These are phyloP conservation scores for Ogataea allantospora DNA, from an alignment of 805 yeast genomes.

Conservation along the genomic window DNA sequence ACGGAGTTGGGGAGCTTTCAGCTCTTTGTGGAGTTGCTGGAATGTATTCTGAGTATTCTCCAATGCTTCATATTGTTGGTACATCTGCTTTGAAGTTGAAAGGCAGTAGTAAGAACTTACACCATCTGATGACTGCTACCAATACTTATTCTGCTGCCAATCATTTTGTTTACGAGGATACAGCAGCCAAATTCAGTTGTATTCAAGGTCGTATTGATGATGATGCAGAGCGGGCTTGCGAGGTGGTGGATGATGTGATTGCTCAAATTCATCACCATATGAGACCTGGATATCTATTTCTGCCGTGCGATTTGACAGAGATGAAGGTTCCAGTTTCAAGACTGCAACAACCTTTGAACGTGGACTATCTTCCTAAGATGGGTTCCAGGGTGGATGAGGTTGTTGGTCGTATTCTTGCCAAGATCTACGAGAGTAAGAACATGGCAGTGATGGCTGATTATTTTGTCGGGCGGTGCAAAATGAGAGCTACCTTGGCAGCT, in stretches of 20 bases:
- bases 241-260: constrained; percentile 71
- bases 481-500: constrained; percentile 28
- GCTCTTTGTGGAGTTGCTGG: constrained; percentile 51
- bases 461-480: constrained; percentile 40
- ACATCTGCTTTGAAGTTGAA: constrained; percentile 31
- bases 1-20: constrained; percentile 51
- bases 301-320: constrained; percentile 70
- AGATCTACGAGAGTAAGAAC: constrained; percentile 36
- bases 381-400: constrained; percentile 21
- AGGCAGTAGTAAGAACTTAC: constrained; percentile 35
- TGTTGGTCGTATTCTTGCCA: constrained; percentile 33
- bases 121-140: constrained; percentile 58
- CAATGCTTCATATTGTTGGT: constrained; percentile 52
- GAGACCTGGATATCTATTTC: constrained; percentile 80
- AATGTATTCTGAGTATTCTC: constrained; percentile 46
- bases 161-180: constrained; percentile 62
- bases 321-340: constrained; percentile 43
- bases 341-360: constrained; percentile 32
- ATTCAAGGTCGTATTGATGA: constrained; percentile 47
- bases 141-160: constrained; percentile 56
- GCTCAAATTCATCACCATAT: constrained; percentile 51
- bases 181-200: constrained; percentile 57
- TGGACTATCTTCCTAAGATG: constrained; percentile 24
- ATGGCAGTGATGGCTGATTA: constrained; percentile 45
- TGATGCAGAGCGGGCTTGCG: constrained; percentile 47